Base-by-base conservation (phyloP, 2,329 filamentous ascomycete genomes). In the Fusarium tjaetaba region DNA sequence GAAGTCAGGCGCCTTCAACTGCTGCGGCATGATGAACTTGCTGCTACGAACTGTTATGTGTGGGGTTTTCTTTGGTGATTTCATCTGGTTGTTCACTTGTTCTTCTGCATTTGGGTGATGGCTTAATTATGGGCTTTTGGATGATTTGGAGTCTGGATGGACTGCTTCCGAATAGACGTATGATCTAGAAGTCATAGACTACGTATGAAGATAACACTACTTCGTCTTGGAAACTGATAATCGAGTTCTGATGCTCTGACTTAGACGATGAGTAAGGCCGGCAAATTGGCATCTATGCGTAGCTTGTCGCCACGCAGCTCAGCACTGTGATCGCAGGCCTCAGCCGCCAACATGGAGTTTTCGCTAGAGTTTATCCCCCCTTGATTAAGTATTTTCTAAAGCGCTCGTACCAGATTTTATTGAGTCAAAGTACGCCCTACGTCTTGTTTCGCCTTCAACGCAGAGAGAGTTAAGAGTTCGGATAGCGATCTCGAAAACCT, bases 151-250 rank as follows among this genome's bases (percentile, higher is more conserved):
- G 60, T 52, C 56, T 65, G 65, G 42, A 56, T 60, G 70, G 39
- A 52, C 52, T 61, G 53, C 22, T 38, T 48, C 26, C 11, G n/a
- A 34, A 76, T 77, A 77, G 73, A 77, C 51, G 51, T 45, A 20
- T 59, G 68, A 53, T 72, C 56, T 76, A 76, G 71, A 77, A 68
- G 59, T 64, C 76, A 76, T 70, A 77, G 74, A 76, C 61, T 73
- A 64, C 49, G 61, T 68, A 66, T 45, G 14, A 34, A 51, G 51
- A 64, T 49, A 61, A 51, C 48, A 20, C 22, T 59, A 11, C 45
- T 36, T 62, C 28, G 26, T 63, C 42, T 49, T 42, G 24, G 20
- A 9, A 57, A 36, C 8, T 18, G 11, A 41, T 24, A 16, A 49
- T 11, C 26, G 24, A 32, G 46, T 11, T 22, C 9, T 30, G 24